Base-by-base conservation (phyloP, 139 green algal genomes). In the Chlamydomonas sphaeroides region DNA sequence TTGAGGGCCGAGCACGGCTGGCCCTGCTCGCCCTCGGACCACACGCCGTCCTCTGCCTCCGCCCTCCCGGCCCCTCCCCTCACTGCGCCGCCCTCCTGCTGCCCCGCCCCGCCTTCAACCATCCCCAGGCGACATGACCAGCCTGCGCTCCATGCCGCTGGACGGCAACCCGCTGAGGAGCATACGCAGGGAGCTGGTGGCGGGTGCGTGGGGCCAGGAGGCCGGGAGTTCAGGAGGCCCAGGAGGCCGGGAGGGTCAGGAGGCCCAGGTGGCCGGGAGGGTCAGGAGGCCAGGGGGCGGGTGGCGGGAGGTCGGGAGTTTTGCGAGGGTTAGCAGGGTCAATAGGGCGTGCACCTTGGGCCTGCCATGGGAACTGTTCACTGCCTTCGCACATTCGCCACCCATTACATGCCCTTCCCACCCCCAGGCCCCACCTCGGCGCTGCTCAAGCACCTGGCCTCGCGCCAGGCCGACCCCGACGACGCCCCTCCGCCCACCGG, bases 131-230 rank as follows among this genome's bases (percentile, higher is more conserved):
- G 61, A 63, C 36, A 90, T 90, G 86, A 90, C 86, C 66, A 86
- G 36, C 57, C 67, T 92, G n/a, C 83, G 86, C 41, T 84, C 68
- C 33, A 48, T 92, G 51, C 86, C 84, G 0, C 80, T 92, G 51
- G 84, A 90, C 28, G 89, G 89, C 76, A 92, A 92, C 38, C 74
- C 86, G 25, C 77, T 92, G 10, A 86, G 83, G 45, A 67, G 42
- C 49, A 87, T 92, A 1, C 85, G 89, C n/a, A 42, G 84, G 28
- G 84, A 90, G 61, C 53, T 92, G 30, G 77, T 88, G 48, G 76
- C 81, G 62, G 88, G 88, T 53, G 45, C 11, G 45, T 14, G 45
- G 45, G n/a, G n/a, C n/a, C n/a, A n/a, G n/a, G n/a, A n/a, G n/a
- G n/a, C n/a, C n/a, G n/a, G n/a, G n/a, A n/a, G n/a, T n/a, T n/a